Evolutionary conservation across 1,284 basidiomycete species (phyloP).

Genomic region (Trichosporon ovoides): DNA sequence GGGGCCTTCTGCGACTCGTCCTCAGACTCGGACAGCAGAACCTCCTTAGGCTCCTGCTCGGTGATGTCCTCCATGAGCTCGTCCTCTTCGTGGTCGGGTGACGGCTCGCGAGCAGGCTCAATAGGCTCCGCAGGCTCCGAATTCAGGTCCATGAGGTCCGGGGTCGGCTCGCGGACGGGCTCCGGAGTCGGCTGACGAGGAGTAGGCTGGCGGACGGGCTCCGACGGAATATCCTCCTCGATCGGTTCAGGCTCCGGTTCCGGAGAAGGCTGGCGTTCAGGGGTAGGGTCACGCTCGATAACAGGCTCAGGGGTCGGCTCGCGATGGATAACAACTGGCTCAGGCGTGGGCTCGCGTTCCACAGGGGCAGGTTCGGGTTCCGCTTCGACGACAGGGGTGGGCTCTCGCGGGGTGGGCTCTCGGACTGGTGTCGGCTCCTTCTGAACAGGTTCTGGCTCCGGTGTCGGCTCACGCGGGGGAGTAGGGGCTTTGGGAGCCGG

Average conservation of each 20-base stretch:
- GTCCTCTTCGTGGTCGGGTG: background rate
- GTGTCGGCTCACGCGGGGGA: slow-evolving; percentile 1
- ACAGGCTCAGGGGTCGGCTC: background rate
- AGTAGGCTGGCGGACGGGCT: too few species aligned
- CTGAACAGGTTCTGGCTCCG: background rate
- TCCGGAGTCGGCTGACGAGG: too few species aligned
- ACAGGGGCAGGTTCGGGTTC: background rate
- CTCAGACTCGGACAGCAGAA: background rate
- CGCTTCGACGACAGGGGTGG: background rate
- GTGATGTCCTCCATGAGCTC: slow-evolving; percentile 37
- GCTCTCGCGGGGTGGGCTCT: background rate
- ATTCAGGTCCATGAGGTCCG: background rate
- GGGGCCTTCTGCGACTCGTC: too few species aligned
- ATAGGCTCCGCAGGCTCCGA: too few species aligned
- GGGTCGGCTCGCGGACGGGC: background rate
- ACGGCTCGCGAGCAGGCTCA: background rate
- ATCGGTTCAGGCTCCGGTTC: too few species aligned
- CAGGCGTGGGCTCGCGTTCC: background rate
- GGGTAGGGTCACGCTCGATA: background rate
- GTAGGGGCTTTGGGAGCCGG: background rate
- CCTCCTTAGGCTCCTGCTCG: too few species aligned
- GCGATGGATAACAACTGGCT: too few species aligned
- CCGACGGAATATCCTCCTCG: too few species aligned
- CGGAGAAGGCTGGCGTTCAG: too few species aligned
- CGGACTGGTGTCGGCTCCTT: too few species aligned